Percentiles rank a stretch among this genome's conserved stretches.
These are phyloP conservation scores for Rubia occidens DNA, from an alignment of 305 asterid genomes.

Conservation along the genomic window DNA sequence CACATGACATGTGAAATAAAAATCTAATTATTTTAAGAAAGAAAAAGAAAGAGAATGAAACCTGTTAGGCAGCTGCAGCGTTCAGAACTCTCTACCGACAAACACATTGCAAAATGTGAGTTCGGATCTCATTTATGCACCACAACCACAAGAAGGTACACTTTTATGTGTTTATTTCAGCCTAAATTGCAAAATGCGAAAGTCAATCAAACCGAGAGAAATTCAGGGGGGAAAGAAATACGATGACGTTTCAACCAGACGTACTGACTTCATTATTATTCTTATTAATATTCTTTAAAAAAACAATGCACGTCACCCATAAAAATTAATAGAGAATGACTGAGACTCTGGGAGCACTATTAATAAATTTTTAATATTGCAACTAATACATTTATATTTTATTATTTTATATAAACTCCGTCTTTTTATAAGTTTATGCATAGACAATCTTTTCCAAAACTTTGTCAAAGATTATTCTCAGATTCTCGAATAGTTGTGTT, in stretches of 20 bases:
- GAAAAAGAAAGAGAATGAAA: neutral
- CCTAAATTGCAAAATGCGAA: neutral
- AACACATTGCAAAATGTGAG: neutral
- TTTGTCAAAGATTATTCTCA: too few relatives aligned
- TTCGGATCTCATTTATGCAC: neutral
- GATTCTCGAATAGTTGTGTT: too few relatives aligned
- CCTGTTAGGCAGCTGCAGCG: neutral
- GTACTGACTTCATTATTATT: too few relatives aligned
- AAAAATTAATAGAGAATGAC: too few relatives aligned
- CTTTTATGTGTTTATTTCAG: neutral
- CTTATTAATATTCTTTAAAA: too few relatives aligned
- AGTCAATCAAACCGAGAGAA: neutral
- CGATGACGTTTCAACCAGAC: neutral
- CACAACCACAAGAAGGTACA: neutral
- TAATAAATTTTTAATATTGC: too few relatives aligned
- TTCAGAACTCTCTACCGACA: conserved; percentile 1
- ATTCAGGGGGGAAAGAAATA: neutral
- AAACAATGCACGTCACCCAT: too few relatives aligned
- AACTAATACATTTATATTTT: too few relatives aligned
- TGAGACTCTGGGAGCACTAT: too few relatives aligned
- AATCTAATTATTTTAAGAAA: neutral
- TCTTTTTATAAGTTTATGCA: too few relatives aligned
- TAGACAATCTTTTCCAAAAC: too few relatives aligned
- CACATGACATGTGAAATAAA: neutral
- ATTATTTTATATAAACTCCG: too few relatives aligned